These are phyloP conservation scores for Ceratobasidium sp. DNA, from an alignment of 1,284 basidiomycete species.

Conservation along the genomic window DNA sequence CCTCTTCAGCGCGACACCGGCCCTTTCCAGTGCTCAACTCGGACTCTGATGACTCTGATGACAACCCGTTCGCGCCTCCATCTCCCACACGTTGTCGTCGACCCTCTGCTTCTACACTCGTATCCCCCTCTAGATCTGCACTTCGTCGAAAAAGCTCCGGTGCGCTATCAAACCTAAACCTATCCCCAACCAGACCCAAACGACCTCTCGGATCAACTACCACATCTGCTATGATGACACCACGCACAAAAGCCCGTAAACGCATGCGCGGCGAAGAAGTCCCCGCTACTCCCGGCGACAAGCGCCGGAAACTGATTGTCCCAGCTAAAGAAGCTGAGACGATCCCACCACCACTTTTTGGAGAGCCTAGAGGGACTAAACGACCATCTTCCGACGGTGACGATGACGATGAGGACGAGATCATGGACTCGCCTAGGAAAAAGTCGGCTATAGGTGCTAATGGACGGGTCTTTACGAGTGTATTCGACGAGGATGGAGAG, in stretches of 20 bases:
- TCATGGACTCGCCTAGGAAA: conserved; percentile 45
- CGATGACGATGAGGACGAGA: conserved; percentile 42
- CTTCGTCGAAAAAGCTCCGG: conserved; percentile 1
- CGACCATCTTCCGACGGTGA: conserved; percentile 32
- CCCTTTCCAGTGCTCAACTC: neutral
- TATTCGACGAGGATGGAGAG: conserved; percentile 27
- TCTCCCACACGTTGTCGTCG: conserved; percentile 27
- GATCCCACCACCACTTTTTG: conserved; percentile 20
- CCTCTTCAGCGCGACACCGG: conserved; percentile 8
- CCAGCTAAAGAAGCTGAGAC: neutral
- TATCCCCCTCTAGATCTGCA: conserved; percentile 22
- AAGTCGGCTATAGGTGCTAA: conserved; percentile 9
- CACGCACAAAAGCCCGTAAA: conserved; percentile 50
- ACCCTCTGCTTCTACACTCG: conserved; percentile 11
- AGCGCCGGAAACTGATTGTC: conserved; percentile 37
- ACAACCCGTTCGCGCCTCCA: conserved; percentile 20
- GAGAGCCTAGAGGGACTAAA: conserved; percentile 33
- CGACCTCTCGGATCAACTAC: conserved; percentile 5
- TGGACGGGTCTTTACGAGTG: conserved; percentile 35
- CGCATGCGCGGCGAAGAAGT: conserved; percentile 50
- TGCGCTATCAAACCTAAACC: conserved; percentile 1
- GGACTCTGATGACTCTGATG: conserved; percentile 24
- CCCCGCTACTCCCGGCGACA: conserved; percentile 48
- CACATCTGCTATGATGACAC: conserved; percentile 34
- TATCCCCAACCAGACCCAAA: conserved; percentile 29